Conservation (phyloP, 176 grass and related monocot species). For the Musa troglodytarum region DNA sequence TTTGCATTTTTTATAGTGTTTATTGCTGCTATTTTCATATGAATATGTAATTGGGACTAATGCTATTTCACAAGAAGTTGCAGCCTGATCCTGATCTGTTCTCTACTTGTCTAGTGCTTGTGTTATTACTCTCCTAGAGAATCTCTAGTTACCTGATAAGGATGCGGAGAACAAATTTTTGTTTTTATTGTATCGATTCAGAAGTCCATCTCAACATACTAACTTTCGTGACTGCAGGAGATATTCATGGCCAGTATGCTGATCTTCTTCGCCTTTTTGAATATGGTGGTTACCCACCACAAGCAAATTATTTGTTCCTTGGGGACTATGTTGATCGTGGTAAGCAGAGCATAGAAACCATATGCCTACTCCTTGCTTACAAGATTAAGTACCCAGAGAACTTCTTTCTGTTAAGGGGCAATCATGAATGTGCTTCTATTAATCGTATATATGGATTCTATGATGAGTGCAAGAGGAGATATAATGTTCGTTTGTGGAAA, state of each 20-base stretch:
- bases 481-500: constrained; percentile 11
- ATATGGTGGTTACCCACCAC: constrained; percentile 9
- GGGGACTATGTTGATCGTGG: constrained; percentile 14
- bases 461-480: constrained; percentile 16
- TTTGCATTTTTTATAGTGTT: not conserved
- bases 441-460: constrained; percentile 14
- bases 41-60: not conserved
- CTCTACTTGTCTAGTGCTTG: not conserved
- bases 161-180: not conserved
- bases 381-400: constrained; percentile 12
- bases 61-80: not conserved
- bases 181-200: not conserved
- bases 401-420: constrained; percentile 5
- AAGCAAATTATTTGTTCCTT: constrained; percentile 13
- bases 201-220: too few relatives aligned
- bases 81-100: not conserved
- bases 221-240: not conserved
- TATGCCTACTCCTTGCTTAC: constrained; percentile 7
- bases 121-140: too few relatives aligned
- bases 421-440: constrained; percentile 10
- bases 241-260: constrained; percentile 11
- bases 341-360: constrained; percentile 11
- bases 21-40: not conserved
- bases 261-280: constrained; percentile 11
- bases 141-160: too few relatives aligned